Evolutionary conservation across 208 protist genomes (phyloP).

Genomic region (Leishmania mexicana): DNA sequence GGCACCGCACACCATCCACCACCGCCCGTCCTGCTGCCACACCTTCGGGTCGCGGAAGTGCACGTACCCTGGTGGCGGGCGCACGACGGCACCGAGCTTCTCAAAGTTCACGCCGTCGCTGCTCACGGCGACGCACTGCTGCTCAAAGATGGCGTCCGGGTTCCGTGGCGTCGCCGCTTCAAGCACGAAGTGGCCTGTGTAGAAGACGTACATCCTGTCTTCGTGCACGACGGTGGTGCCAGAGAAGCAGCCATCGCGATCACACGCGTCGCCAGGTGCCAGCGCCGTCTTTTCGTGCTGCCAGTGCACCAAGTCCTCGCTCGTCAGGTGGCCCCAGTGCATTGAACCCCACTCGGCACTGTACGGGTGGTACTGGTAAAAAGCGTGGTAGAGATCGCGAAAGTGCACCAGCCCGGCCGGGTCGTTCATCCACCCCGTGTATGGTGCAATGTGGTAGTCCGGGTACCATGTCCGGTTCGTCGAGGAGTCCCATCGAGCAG

Average conservation of each 20-base stretch:
- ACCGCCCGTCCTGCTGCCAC: constrained; percentile 38
- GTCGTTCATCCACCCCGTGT: constrained; percentile 55
- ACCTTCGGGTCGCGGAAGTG: constrained; percentile 54
- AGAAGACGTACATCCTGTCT: constrained; percentile 53
- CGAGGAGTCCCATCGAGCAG: constrained; percentile 14
- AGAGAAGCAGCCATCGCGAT: constrained; percentile 65
- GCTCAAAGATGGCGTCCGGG: constrained; percentile 40
- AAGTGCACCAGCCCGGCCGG: constrained; percentile 41
- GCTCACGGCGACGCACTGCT: constrained; percentile 61
- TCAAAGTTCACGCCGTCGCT: constrained; percentile 40
- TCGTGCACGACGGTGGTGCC: constrained; percentile 40
- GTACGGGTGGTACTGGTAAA: constrained; percentile 65
- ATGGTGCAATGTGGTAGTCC: constrained; percentile 42
- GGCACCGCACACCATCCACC: constrained; percentile 47
- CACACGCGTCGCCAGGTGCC: constrained; percentile 44
- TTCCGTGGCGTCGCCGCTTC: constrained; percentile 25
- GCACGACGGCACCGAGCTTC: constrained; percentile 35
- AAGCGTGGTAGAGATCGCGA: constrained; percentile 46
- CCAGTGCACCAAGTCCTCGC: constrained; percentile 56
- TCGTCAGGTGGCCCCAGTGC: constrained; percentile 62
- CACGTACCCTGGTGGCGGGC: constrained; percentile 34
- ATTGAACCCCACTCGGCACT: constrained; percentile 51
- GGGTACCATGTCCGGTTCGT: constrained; percentile 45
- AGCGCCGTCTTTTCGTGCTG: constrained; percentile 39
- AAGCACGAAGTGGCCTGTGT: constrained; percentile 51